These are phyloP conservation scores for Lotus japonicus DNA, from an alignment of 306 rosid species.

Conservation along the genomic window DNA sequence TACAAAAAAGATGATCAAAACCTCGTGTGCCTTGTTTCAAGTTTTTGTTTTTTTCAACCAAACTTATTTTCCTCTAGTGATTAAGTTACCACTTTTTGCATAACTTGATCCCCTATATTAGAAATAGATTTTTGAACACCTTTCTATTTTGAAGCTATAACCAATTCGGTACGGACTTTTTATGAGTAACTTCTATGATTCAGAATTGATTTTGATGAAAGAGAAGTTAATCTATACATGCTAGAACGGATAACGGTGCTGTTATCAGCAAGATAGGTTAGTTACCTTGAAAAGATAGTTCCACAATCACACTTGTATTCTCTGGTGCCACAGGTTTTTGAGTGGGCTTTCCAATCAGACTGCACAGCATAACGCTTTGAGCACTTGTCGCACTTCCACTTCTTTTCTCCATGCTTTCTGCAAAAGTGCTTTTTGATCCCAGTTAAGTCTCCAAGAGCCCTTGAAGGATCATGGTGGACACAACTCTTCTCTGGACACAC, in stretches of 20 bases:
- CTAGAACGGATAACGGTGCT: background rate
- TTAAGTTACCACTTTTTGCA: background rate
- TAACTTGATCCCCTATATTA: background rate
- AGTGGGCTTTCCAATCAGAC: constrained; percentile 91
- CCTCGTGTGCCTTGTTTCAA: constrained; percentile 19
- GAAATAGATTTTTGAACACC: too few species aligned
- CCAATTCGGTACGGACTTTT: too few species aligned
- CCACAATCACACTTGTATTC: constrained; percentile 94
- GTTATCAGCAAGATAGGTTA: background rate
- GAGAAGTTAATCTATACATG: background rate
- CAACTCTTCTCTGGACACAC: constrained; percentile 84
- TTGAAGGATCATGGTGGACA: constrained; percentile 67
- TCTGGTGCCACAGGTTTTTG: constrained; percentile 83
- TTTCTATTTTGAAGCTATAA: too few species aligned
- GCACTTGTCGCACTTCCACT: constrained; percentile 91
- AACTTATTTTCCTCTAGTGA: background rate
- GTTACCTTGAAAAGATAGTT: constrained; percentile 81
- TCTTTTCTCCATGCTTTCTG: constrained; percentile 88
- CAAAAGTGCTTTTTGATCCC: constrained; percentile 97
- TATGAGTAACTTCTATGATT: too few species aligned
- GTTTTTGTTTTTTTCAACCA: constrained; percentile 18
- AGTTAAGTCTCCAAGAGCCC: constrained; percentile 85
- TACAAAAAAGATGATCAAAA: constrained; percentile 13
- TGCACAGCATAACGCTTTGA: constrained; percentile 86
- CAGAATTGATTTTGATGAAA: background rate